Percentiles rank a stretch among this genome's conserved stretches.
These are phyloP conservation scores for Agaricus subrufescens DNA, from an alignment of 768 basidiomycete species.

Conservation along the genomic window DNA sequence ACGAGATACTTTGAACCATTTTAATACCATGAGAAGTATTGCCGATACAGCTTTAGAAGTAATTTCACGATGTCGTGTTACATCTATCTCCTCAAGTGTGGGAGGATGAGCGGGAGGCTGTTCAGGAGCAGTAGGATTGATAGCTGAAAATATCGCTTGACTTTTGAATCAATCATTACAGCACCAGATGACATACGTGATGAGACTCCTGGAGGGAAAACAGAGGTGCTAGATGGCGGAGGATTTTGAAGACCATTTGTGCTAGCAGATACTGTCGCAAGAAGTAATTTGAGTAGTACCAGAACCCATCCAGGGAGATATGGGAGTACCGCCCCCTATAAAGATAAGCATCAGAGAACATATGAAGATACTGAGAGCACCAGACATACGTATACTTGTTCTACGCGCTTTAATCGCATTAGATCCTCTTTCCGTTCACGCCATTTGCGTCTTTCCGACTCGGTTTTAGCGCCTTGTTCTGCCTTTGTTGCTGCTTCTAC, in stretches of 20 bases:
- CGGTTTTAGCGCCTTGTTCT: conserved; percentile 26
- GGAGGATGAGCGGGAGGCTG: conserved; percentile 62
- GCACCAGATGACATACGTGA: conserved; percentile 44
- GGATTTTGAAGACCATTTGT: conserved; percentile 52
- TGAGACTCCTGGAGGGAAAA: conserved; percentile 66
- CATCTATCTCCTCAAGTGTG: conserved; percentile 87
- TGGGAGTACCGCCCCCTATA: conserved; percentile 77
- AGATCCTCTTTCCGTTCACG: conserved; percentile 75
- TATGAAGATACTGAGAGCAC: background rate
- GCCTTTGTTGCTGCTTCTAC: conserved; percentile 66
- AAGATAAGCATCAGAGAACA: background rate
- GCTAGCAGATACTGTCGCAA: conserved; percentile 89
- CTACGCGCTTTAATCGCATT: conserved; percentile 83
- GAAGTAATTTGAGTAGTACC: conserved; percentile 84
- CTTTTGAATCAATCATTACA: background rate
- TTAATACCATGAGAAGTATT: conserved; percentile 81
- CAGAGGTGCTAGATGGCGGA: conserved; percentile 62
- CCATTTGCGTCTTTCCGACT: conserved; percentile 50
- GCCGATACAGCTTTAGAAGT: conserved; percentile 97
- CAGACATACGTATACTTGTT: conserved; percentile 82
- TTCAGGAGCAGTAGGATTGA: conserved; percentile 44
- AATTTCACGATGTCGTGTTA: conserved; percentile 93
- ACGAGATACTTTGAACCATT: conserved; percentile 99
- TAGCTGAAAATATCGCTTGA: background rate
- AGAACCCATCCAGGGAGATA: conserved; percentile 87